phyloP scores from a whole-genome alignment of 78 protist genomes.

The Dictyostelium firmibasis region DNA sequence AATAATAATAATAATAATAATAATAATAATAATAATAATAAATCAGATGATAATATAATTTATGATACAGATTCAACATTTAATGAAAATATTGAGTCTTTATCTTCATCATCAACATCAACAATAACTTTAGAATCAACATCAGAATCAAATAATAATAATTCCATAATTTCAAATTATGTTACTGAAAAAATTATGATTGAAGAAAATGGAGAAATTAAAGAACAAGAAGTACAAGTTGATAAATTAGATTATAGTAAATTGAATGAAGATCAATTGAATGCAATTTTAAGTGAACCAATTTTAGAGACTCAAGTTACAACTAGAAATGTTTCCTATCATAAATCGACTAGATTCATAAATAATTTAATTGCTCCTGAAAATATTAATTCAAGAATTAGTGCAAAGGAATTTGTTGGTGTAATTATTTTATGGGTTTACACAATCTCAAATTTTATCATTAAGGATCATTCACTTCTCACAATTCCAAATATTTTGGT shows the following conservation, averaged over 20 bases:
- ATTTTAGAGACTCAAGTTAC: not conserved
- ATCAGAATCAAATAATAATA: not conserved
- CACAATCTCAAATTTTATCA: slow-evolving; percentile 20
- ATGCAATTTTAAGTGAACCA: slow-evolving; percentile 53
- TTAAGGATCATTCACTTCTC: not conserved
- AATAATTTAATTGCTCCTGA: slow-evolving; percentile 54
- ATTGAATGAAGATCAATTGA: slow-evolving; percentile 24
- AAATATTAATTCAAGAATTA: not conserved
- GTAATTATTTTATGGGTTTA: not conserved
- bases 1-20: not conserved
- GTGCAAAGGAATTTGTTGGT: slow-evolving; percentile 38
- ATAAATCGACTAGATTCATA: slow-evolving; percentile 33
- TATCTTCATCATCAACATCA: not conserved
- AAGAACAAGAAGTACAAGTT: not conserved
- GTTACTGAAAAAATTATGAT: not conserved
- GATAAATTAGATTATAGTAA: slow-evolving; percentile 29
- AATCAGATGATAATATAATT: not conserved
- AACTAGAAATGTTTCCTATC: slow-evolving; percentile 9
- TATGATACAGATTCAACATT: slow-evolving; percentile 22
- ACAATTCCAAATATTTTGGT: not conserved
- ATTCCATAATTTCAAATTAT: not conserved
- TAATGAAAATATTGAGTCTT: not conserved
- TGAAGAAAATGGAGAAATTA: slow-evolving; percentile 11
- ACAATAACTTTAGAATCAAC: not conserved
- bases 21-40: not conserved